phyloP scores from a whole-genome alignment of 2,329 filamentous ascomycete species.

The Exophiala alcalophila region DNA sequence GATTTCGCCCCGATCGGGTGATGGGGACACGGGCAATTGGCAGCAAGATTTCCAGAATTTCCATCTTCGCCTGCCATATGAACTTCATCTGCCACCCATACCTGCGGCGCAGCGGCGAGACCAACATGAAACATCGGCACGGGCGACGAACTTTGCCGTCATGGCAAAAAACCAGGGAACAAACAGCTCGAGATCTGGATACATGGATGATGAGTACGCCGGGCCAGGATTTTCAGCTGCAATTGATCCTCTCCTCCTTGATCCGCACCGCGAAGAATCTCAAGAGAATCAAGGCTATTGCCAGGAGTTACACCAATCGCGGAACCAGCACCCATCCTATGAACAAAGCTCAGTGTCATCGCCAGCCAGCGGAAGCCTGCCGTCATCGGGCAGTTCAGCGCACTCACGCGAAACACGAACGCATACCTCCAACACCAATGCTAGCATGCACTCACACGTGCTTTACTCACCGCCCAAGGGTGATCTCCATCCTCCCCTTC shows the following conservation, averaged over 20 bases:
- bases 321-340: conserved; percentile 2
- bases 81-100: conserved; percentile 44
- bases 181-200: conserved; percentile 41
- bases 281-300: conserved; percentile 33
- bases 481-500: conserved; percentile 34
- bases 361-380: conserved; percentile 32
- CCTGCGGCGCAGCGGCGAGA: conserved; percentile 45
- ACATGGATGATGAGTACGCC: conserved; percentile 29
- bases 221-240: conserved; percentile 29
- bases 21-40: conserved; percentile 47
- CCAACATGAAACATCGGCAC: conserved; percentile 34
- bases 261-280: conserved; percentile 1
- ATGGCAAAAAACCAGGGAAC: conserved; percentile 29
- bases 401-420: conserved; percentile 15
- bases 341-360: conserved; percentile 36
- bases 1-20: conserved; percentile 39
- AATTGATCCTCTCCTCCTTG: conserved; percentile 16
- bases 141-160: conserved; percentile 35
- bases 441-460: conserved; percentile 30
- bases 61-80: conserved; percentile 46
- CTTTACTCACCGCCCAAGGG: conserved; percentile 43
- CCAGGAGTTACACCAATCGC: conserved; percentile 30
- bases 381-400: conserved; percentile 32
- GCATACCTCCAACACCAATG: conserved; percentile 19
- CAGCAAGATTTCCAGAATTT: conserved; percentile 54